phyloP scores from a whole-genome alignment of 148 eudicot genomes.

The Chenopodium berlandieri region DNA sequence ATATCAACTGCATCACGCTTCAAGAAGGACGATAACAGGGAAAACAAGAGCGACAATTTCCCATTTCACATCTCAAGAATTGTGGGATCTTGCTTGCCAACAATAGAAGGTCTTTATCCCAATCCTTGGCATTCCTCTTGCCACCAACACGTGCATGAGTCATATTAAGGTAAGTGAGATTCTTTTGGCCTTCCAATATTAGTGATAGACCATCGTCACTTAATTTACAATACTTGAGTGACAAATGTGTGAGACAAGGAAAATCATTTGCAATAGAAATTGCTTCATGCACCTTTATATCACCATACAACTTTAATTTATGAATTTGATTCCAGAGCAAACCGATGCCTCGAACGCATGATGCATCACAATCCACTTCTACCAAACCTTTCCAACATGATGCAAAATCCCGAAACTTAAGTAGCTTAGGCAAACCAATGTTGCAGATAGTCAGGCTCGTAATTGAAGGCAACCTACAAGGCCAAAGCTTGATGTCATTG shows the following conservation, averaged over 20 bases:
- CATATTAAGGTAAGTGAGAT: conserved; percentile 8
- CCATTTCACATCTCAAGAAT: conserved; percentile 3
- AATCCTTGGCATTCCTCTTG: neutral
- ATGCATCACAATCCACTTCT: neutral
- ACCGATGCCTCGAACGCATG: neutral
- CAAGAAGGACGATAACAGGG: too few relatives aligned
- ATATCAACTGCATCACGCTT: too few relatives aligned
- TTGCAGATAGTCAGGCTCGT: too few relatives aligned
- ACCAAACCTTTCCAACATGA: neutral
- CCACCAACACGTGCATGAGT: neutral
- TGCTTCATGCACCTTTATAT: neutral
- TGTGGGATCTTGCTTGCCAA: neutral
- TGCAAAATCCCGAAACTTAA: neutral
- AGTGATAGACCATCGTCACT: neutral
- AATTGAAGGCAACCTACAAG: too few relatives aligned
- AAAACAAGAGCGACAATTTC: neutral
- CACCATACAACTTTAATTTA: neutral
- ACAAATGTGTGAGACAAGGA: too few relatives aligned
- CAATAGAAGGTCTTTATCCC: neutral
- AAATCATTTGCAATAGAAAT: too few relatives aligned
- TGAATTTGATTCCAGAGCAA: neutral
- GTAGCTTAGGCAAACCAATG: too few relatives aligned
- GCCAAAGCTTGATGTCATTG: too few relatives aligned
- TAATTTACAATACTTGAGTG: too few relatives aligned
- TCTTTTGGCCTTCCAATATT: neutral